Evolutionary conservation across 2,329 filamentous ascomycete species (phyloP), one percentile per base, ranked within the genome.

Genomic region (Coniochaeta sp.): DNA sequence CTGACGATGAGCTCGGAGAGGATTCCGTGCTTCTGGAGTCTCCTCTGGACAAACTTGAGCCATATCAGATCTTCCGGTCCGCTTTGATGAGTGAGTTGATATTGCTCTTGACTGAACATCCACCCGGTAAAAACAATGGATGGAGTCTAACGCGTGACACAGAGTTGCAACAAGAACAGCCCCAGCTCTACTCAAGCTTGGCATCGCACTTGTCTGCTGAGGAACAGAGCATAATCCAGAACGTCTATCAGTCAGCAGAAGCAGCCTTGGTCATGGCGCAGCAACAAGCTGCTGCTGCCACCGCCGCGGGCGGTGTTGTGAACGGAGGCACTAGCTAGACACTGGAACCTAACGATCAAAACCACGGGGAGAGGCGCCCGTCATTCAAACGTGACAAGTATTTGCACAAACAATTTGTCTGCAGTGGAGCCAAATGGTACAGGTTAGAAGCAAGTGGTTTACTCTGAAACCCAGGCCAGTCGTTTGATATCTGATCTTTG

Each of bases 21-120:
- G 95, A 98, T 69, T 93, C 93, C 72, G 89, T 91, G 62, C 80
- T 98, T 58, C 84, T 99, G 2, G 95, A 99, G 75, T 96, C 93
- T 14, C 93, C 93, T 17, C 81, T 99, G 26, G 95, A 99, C 74
- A 95, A 95, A 77, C 83, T 99, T 63, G 95, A 99, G 76, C 93
- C 93, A 2, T 99, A 99, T 70, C 84, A 88, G 71, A 80, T 96
- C 63, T 97, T 99, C 83, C 89, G 91, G 72, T 81, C 84, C 63
- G 88, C 90, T 19, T 79, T 98, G 66, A 75, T 93, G 70, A 89
- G 93, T 96, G 86, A 74, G 90, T 85, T 26, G 17, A 24, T 24
- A 17, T 6, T 36, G 31, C 22, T 16, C n/a, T 57, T 57, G 31
- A 11, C 19, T 57, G 54, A 34, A 36, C 8, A 11, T 16, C 11